Base-by-base conservation (phyloP, 257 asterid genomes). In the Solanum clarkiae region DNA sequence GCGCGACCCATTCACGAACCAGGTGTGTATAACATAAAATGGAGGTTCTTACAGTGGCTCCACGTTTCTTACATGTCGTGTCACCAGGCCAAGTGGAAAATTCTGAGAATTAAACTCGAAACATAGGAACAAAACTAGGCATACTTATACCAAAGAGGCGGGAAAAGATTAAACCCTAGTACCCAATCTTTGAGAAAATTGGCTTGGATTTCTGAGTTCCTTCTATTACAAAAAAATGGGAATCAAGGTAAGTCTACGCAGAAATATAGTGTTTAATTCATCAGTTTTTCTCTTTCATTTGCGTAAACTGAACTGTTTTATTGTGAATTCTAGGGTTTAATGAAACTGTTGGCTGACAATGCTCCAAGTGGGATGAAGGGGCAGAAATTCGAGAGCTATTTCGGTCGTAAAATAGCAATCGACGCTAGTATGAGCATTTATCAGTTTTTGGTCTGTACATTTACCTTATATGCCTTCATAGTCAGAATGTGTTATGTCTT, bases 361-460 rank as follows among this genome's bases (percentile, higher is more conserved):
- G 97, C 99, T 84, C 98, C 99, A 1, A 92, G 86, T 85, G 90
- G 97, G 68, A 92, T 95, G 98, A 94, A 93, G 70, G 99, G 93
- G 92, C 98, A 95, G 90, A 97, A 94, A 88, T 97, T 97, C 62
- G 98, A 97, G 85, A 95, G 98, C 90, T 97, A 92, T 88, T 97
- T 94, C 60, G 99, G 99, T 80, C 95, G 99, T 6, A 97, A 97
- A 88, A 95, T 97, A 47, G 99, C 99, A 55, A 89, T 97, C 84
- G 99, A 97, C 72, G 99, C 98, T 84, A 97, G 99, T 93, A 95
- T 95, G 99, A 94, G 98, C 95, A 97, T 97, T 88, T 97, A 97
- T 81, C 99, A 97, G 74, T 97, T 97, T 89, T 98, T 97, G 86
- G 99, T 97, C 59, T 24, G 93, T 84, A 60, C 13, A 63, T 80